Evolutionary conservation across 2,329 filamentous ascomycete genomes (phyloP), one percentile per base, ranked within the genome.

Genomic region (Beauveria australis): DNA sequence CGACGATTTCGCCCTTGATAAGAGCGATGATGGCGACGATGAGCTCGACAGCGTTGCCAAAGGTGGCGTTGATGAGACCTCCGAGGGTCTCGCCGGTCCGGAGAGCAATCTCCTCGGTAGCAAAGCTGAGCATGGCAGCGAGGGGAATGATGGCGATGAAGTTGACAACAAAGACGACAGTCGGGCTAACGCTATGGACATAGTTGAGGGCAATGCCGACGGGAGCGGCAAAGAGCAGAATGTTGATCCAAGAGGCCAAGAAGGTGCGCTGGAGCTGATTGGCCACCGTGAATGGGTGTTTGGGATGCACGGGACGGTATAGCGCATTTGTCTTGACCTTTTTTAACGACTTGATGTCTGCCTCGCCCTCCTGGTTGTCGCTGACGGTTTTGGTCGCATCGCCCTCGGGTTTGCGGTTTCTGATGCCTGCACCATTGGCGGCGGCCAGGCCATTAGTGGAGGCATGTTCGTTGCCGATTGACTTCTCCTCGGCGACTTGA

Each of bases 101-200:
- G 59, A 92, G 75, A 3, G 92, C 89, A 65, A 97, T 88, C 73
- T 96, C 92, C 72, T 97, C 93, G 0, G 93, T 97, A 0, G 91
- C 90, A 68, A 89, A 96, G 67, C 89, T 88, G 26, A 97, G 79
- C 78, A 96, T 87, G 16, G 88, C 89, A 3, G 93, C 93, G 46
- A 97, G 80, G 0, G 92, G 92, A 62, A 97, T 87, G 66, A 97
- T 96, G 63, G 92, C 93, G 64, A 97, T 83, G 69, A 97, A 97
- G 76, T 97, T 97, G 74, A 97, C 83, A 60, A 92, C 84, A 69
- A 97, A 97, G 52, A 94, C 79, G 37, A 80, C 82, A 61, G 88
- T 79, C 3, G 80, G 78, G 68, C 81, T 78, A 56, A 89, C 75
- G 5, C 69, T 65, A 33, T 28, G 18, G 19, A 85, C 75, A 69